Conservation (phyloP, 1,284 basidiomycete species). For the Malassezia furfur region DNA sequence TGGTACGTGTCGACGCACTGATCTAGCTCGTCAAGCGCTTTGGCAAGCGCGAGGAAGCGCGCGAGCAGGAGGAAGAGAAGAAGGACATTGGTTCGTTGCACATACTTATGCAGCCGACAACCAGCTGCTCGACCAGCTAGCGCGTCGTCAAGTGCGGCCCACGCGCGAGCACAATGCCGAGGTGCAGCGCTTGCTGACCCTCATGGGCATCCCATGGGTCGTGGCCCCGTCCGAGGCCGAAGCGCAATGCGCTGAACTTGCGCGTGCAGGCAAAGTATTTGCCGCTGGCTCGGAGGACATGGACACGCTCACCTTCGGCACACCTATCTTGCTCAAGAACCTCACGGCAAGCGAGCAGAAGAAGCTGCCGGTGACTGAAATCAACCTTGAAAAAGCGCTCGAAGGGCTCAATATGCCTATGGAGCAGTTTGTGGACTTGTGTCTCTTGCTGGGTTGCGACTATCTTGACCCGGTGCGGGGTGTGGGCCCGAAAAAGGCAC, state of each 20-base stretch:
- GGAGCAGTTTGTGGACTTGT: conserved; percentile 88
- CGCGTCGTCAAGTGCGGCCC: conserved; percentile 83
- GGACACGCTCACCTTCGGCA: conserved; percentile 93
- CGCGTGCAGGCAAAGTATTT: conserved; percentile 87
- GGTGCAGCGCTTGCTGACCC: conserved; percentile 70
- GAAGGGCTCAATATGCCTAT: conserved; percentile 84
- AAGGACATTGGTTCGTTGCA: conserved; percentile 69
- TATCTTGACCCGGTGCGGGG: conserved; percentile 95
- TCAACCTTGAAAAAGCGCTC: conserved; percentile 70
- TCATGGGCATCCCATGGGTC: conserved; percentile 96
- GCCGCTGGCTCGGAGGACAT: conserved; percentile 98
- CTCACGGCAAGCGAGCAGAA: conserved; percentile 98
- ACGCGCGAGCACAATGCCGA: conserved; percentile 95
- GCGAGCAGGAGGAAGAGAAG: conserved; percentile 86
- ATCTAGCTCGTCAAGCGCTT: conserved; percentile 79
- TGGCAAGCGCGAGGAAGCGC: conserved; percentile 79
- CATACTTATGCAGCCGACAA: conserved; percentile 43
- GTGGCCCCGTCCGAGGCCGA: conserved; percentile 89
- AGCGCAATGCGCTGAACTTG: conserved; percentile 95
- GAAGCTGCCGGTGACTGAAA: conserved; percentile 93
- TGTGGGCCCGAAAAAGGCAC: conserved; percentile 85
- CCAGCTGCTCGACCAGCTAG: conserved; percentile 84
- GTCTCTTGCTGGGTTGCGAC: conserved; percentile 92
- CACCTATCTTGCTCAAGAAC: conserved; percentile 85
- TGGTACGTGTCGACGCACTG: conserved; percentile 54